Conservation (phyloP, 2,329 filamentous ascomycete genomes). For the Cryphonectria naterciae region DNA sequence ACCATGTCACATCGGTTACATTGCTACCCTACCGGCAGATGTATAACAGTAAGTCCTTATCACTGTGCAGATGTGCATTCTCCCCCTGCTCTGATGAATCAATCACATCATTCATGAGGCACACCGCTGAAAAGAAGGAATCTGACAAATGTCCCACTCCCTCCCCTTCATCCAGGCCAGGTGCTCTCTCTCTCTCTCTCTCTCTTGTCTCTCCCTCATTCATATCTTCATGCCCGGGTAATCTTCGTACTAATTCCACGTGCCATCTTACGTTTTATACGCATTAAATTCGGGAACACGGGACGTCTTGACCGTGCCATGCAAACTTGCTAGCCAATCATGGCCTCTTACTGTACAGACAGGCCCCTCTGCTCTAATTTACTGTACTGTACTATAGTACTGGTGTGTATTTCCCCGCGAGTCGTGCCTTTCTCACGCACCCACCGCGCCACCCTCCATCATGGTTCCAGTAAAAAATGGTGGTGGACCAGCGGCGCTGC, state of each 20-base stretch:
- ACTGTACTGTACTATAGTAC: not conserved
- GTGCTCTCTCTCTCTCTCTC: not conserved
- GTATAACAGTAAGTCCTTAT: not conserved
- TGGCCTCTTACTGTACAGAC: not conserved
- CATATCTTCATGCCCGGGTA: not conserved
- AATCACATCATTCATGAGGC: not conserved
- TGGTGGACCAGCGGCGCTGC: not conserved
- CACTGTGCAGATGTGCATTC: not conserved
- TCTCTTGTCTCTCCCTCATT: not conserved
- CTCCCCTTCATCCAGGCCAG: not conserved
- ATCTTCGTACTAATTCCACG: conserved; percentile 2
- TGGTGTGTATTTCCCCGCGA: conserved; percentile 2
- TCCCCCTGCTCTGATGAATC: not conserved
- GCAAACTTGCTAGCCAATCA: not conserved
- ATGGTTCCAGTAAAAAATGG: not conserved
- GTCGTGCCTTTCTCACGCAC: conserved; percentile 3
- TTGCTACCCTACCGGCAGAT: not conserved
- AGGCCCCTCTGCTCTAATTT: not conserved
- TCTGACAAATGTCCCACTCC: not conserved
- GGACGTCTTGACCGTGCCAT: conserved; percentile 7
- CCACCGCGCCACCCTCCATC: not conserved
- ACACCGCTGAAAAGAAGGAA: not conserved
- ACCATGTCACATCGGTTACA: not conserved
- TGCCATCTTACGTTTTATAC: not conserved
- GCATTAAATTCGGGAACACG: not conserved